Conservation (phyloP, 441 rosid species). For the Dalechampia spathulata region DNA sequence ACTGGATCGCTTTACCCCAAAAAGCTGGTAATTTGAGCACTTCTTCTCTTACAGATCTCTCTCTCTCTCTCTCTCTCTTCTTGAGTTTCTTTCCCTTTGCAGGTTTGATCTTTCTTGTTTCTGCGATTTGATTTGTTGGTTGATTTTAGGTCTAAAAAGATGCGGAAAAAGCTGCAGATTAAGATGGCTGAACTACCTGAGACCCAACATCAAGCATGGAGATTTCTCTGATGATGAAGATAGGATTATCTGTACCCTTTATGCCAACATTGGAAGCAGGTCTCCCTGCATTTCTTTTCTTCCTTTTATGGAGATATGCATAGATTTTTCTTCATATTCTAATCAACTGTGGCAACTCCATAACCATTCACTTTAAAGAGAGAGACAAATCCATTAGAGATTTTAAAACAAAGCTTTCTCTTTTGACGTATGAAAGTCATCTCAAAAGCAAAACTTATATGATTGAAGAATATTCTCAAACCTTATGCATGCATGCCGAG, state of each 20-base stretch:
- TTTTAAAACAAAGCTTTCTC: too few relatives aligned
- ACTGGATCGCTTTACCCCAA: conserved; percentile 83
- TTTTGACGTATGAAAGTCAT: neutral
- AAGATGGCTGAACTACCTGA: conserved; percentile 93
- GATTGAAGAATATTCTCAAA: conserved; percentile 15
- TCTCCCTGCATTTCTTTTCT: neutral
- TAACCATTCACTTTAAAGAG: neutral
- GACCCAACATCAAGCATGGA: conserved; percentile 92
- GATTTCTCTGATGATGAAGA: conserved; percentile 85
- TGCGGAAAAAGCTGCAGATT: conserved; percentile 95
- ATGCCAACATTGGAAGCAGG: conserved; percentile 91
- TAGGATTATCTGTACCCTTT: conserved; percentile 60
- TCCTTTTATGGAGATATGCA: neutral
- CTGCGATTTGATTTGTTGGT: too few relatives aligned
- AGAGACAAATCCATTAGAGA: neutral
- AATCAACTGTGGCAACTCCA: neutral
- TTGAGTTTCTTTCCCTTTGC: neutral
- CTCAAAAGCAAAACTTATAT: conserved; percentile 9
- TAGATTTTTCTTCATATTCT: neutral
- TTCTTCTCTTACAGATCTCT: too few relatives aligned
- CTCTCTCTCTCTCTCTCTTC: neutral
- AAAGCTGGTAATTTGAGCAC: conserved; percentile 44
- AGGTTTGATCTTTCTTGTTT: conserved; percentile 10
- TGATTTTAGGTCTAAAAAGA: conserved; percentile 57
- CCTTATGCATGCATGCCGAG: conserved; percentile 22